Evolutionary conservation across 208 protist species (phyloP).

Genomic region (Wallacemonas sp.): DNA sequence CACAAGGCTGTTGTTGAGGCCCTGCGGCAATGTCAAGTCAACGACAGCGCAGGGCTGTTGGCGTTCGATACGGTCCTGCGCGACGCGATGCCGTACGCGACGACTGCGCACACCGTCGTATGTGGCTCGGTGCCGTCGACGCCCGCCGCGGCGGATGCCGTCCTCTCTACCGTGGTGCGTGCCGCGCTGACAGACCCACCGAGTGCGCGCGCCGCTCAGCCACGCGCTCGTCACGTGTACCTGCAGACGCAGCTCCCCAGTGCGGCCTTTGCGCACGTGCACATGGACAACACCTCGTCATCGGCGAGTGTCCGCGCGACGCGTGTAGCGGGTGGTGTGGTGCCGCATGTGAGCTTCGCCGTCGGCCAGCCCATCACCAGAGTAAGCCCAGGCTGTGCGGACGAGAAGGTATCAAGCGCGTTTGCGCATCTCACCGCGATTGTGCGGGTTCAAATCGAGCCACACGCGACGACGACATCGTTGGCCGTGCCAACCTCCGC

Average conservation of each 20-base stretch:
- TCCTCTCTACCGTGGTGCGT: no score
- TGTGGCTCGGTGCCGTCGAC: no score
- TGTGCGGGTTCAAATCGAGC: not conserved
- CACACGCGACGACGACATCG: not conserved
- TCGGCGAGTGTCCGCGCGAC: not conserved
- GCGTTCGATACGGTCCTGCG: not conserved
- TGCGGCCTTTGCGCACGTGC: slow-evolving; percentile 2
- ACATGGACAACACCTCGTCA: not conserved
- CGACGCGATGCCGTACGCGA: not conserved
- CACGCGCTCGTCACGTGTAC: slow-evolving; percentile 9
- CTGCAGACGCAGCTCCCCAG: slow-evolving; percentile 26
- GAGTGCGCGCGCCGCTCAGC: not conserved
- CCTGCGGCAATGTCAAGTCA: not conserved
- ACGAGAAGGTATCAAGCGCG: not conserved
- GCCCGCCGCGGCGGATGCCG: no score
- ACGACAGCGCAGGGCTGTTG: not conserved
- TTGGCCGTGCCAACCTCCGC: no score
- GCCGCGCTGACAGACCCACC: not conserved
- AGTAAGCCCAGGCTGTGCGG: not conserved
- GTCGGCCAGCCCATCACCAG: slow-evolving; percentile 31
- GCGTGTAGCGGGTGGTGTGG: slow-evolving; percentile 54
- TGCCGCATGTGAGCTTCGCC: slow-evolving; percentile 62
- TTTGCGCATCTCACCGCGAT: slow-evolving; percentile 1
- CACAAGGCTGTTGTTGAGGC: not conserved
- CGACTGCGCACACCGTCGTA: no score